Base-by-base conservation (phyloP, 441 rosid species). In the Erodium trifolium region DNA sequence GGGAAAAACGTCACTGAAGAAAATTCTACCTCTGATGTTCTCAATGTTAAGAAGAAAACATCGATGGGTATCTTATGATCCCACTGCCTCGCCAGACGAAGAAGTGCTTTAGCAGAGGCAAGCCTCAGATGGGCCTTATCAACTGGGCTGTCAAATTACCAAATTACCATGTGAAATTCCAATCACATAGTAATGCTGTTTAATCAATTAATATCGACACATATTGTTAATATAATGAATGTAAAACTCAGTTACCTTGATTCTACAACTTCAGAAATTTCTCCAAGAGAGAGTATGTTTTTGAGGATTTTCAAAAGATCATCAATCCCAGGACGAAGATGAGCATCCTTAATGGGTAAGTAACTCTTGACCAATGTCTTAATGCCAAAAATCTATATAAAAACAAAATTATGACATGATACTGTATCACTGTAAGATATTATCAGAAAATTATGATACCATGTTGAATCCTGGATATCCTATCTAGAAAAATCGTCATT, bases 331-430 rank as follows among this genome's bases (percentile, higher is more conserved):
- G 83, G 85, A 63, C 98, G 99, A 78, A 96, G 96, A 78, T 91
- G 98, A 67, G 92, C 90, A 83, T 92, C 99, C 78, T 92, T 96
- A n/a, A 83, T 80, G 37, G 99, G 98, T 84, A 96, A 84, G 80
- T 86, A 91, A 82, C 97, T 91, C 80, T 91, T 92, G 68, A 92
- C 99, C 78, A 96, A 79, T 67, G 96, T 82, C 84, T 95, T 95
- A 73, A 95, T 82, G 71, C 97, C 99, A 81, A 87, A 95, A 74
- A 92, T 82, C 99, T 95, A 84, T 73, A 75, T 18, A 63, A 19
- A 65, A 51, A 65, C 10, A 65, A 57, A 19, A 37, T 23, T n/a
- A 60, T 23, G 31, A 60, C 34, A 23, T 16, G n/a, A 16, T 53
- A 37, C 6, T 37, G 41, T 37, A 37, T 4, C 41, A 37, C 41